Evolutionary conservation across 164 flowering plant species (phyloP).

Genomic region (Vitis labrusca): DNA sequence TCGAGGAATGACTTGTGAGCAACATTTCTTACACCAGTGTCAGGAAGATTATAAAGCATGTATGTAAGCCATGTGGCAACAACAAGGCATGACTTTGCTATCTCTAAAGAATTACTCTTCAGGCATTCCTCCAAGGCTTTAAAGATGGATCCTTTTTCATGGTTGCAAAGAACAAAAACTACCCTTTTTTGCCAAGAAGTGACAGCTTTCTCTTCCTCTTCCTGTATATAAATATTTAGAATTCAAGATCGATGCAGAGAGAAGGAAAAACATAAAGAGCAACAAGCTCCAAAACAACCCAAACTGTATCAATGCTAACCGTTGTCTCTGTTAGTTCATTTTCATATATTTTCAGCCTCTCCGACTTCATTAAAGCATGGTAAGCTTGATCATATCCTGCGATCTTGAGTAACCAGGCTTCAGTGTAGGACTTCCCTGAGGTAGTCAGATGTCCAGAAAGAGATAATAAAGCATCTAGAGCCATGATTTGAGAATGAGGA

Average conservation of each 20-base stretch:
- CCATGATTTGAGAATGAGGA: constrained; percentile 52
- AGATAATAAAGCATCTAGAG: constrained; percentile 53
- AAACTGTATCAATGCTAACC: constrained; percentile 29
- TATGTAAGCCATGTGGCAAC: constrained; percentile 65
- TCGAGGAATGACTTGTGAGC: constrained; percentile 60
- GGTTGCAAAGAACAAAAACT: constrained; percentile 73
- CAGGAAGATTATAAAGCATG: constrained; percentile 62
- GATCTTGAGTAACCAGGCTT: constrained; percentile 62
- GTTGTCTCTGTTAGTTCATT: constrained; percentile 39
- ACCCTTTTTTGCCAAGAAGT: constrained; percentile 64
- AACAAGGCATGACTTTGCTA: constrained; percentile 63
- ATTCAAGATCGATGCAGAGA: constrained; percentile 1
- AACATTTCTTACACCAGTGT: constrained; percentile 51
- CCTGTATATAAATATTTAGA: constrained; percentile 31
- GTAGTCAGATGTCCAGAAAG: constrained; percentile 55
- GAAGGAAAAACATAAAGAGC: neutral
- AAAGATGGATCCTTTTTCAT: constrained; percentile 69
- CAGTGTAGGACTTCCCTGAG: constrained; percentile 50
- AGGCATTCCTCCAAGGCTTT: constrained; percentile 72
- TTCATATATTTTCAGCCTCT: constrained; percentile 27
- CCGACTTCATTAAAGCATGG: constrained; percentile 46
- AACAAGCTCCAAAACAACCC: constrained; percentile 1
- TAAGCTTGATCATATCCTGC: constrained; percentile 68
- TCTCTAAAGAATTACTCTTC: constrained; percentile 60
- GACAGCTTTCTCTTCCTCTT: constrained; percentile 60